These are phyloP conservation scores for Ceratocystis lukuohia DNA, from an alignment of 2,329 filamentous ascomycete species.

Conservation along the genomic window DNA sequence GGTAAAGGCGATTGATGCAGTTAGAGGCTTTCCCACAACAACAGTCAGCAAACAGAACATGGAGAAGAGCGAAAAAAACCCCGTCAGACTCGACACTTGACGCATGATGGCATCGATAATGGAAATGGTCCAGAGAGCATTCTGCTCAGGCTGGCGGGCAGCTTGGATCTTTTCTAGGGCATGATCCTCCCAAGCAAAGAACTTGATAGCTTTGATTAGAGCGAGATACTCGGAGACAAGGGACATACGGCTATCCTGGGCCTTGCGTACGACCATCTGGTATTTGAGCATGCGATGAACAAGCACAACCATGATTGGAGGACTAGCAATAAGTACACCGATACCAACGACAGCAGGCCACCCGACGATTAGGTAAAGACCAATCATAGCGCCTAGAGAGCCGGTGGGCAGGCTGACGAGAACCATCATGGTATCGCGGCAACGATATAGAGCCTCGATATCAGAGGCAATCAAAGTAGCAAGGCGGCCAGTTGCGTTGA, in stretches of 20 bases:
- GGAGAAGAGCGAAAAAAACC: conserved; percentile 37
- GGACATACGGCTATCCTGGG: conserved; percentile 44
- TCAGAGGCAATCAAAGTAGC: conserved; percentile 47
- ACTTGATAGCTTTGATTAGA: conserved; percentile 46
- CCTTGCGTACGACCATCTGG: conserved; percentile 39
- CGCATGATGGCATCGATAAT: conserved; percentile 35
- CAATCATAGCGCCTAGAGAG: conserved; percentile 35
- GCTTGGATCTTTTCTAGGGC: conserved; percentile 38
- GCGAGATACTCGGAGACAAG: conserved; percentile 44
- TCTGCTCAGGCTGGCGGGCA: conserved; percentile 39
- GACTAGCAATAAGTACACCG: conserved; percentile 33
- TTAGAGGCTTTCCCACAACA: conserved; percentile 35
- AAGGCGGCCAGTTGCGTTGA: conserved; percentile 37
- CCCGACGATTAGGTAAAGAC: conserved; percentile 42
- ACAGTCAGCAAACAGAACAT: conserved; percentile 42
- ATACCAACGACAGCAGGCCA: conserved; percentile 43
- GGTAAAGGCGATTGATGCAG: conserved; percentile 45
- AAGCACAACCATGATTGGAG: conserved; percentile 38
- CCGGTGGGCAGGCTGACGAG: conserved; percentile 34
- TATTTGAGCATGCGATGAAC: conserved; percentile 37
- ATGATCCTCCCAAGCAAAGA: conserved; percentile 46
- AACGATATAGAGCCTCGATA: conserved; percentile 40
- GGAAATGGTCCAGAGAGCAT: conserved; percentile 40
- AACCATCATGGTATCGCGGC: conserved; percentile 39
- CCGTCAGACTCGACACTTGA: conserved; percentile 39